A percentile compares a stretch with the other conserved stretches of the same genome.
Conservation (phyloP, 169 alveolate genomes). For the Sarcocystis neurona region DNA sequence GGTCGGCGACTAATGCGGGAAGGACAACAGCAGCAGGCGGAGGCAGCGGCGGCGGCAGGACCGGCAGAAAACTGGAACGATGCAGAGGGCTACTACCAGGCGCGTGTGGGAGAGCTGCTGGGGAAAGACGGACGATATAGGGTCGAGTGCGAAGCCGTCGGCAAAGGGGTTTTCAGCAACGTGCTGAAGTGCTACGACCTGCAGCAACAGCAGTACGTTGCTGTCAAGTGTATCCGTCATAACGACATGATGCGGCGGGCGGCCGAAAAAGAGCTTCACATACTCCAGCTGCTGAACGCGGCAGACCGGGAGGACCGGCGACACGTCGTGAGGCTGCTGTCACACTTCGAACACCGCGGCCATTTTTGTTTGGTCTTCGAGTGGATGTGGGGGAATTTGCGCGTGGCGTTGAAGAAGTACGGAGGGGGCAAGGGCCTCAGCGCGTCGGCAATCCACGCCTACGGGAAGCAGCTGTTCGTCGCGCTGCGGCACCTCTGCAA, state of each 20-base stretch:
- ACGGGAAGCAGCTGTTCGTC: constrained; percentile 81
- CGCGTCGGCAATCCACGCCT: constrained; percentile 79
- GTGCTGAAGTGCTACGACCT: constrained; percentile 63
- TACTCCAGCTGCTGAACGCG: constrained; percentile 78
- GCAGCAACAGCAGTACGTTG: constrained; percentile 33
- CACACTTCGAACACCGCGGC: constrained; percentile 81
- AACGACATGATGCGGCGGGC: constrained; percentile 91
- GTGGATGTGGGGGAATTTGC: constrained; percentile 89
- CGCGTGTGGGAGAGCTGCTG: constrained; percentile 86
- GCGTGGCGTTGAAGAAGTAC: constrained; percentile 83
- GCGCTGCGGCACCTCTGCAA: constrained; percentile 82
- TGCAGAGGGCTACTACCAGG: constrained; percentile 71
- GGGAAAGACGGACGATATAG: constrained; percentile 81
- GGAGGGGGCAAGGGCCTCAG: constrained; percentile 84
- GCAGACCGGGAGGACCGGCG: constrained; percentile 78
- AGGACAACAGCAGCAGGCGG: not conserved
- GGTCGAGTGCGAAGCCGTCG: constrained; percentile 79
- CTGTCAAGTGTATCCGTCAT: constrained; percentile 62
- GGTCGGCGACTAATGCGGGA: not conserved
- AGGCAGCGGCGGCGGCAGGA: not conserved
- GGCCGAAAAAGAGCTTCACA: constrained; percentile 89
- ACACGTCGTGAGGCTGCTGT: constrained; percentile 82
- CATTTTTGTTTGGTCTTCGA: constrained; percentile 90
- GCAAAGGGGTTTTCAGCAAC: constrained; percentile 88
- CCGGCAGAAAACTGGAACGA: constrained; percentile 64